These are phyloP conservation scores for Friedmanniomyces simplex DNA, from an alignment of 495 filamentous ascomycete genomes.

Conservation along the genomic window DNA sequence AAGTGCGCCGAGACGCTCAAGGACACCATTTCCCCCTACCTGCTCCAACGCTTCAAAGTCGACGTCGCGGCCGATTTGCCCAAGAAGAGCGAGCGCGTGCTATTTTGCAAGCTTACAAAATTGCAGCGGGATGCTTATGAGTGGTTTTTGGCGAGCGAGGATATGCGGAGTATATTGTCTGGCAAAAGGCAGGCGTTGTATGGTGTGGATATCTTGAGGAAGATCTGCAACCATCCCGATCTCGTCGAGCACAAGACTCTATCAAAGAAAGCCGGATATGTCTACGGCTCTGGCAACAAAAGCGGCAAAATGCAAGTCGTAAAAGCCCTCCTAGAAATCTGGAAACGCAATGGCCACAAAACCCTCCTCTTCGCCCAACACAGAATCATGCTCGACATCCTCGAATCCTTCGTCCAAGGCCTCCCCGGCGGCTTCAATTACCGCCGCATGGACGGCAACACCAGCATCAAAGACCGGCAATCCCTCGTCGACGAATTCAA, in stretches of 20 bases:
- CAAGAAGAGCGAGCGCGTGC: conserved; percentile 85
- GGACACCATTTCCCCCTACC: conserved; percentile 80
- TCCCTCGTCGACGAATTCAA: conserved; percentile 87
- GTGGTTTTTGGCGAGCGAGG: conserved; percentile 67
- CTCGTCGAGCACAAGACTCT: conserved; percentile 55
- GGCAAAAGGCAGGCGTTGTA: conserved; percentile 69
- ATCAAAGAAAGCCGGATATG: conserved; percentile 48
- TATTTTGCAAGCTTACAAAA: conserved; percentile 85
- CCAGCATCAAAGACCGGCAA: conserved; percentile 72
- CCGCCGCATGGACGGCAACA: conserved; percentile 86
- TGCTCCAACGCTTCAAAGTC: conserved; percentile 86
- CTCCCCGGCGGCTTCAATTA: conserved; percentile 58
- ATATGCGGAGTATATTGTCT: conserved; percentile 66
- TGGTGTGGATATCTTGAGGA: conserved; percentile 83
- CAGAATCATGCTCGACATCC: conserved; percentile 83
- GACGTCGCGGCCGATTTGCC: conserved; percentile 90
- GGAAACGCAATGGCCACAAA: conserved; percentile 82
- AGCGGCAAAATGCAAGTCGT: conserved; percentile 95
- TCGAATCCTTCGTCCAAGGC: conserved; percentile 63
- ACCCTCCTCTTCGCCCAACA: conserved; percentile 85
- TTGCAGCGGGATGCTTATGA: conserved; percentile 67
- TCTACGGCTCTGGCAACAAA: conserved; percentile 61
- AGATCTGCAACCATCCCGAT: conserved; percentile 97
- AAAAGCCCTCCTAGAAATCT: conserved; percentile 69
- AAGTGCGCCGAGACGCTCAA: conserved; percentile 85